Evolutionary conservation across 257 asterid species (phyloP).

Genomic region (Handroanthus guayacan): DNA sequence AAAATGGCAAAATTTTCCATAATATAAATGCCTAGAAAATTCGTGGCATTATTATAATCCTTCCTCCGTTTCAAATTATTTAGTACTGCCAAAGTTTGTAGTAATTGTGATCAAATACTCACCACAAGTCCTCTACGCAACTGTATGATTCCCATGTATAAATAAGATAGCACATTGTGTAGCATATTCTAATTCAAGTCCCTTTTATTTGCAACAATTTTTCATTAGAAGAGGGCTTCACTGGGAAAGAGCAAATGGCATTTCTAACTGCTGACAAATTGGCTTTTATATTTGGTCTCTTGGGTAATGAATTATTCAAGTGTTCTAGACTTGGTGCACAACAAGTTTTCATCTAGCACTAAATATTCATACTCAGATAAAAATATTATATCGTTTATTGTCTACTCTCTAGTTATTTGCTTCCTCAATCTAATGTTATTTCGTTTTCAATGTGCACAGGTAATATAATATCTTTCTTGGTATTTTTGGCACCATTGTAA

Average conservation of each 20-base stretch:
- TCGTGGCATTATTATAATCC: neutral
- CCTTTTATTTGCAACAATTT: neutral
- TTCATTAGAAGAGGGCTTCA: neutral
- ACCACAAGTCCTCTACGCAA: neutral
- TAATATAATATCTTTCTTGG: slow-evolving; percentile 64
- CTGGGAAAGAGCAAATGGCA: slow-evolving; percentile 37
- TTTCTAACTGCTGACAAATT: slow-evolving; percentile 44
- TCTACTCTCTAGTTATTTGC: neutral
- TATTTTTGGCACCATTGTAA: slow-evolving; percentile 75
- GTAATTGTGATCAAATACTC: neutral
- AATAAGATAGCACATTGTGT: neutral
- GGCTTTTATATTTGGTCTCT: slow-evolving; percentile 65
- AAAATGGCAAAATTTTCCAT: no score
- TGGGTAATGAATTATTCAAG: slow-evolving; percentile 43
- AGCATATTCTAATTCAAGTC: no score
- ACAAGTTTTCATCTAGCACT: neutral
- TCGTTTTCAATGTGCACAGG: slow-evolving; percentile 47
- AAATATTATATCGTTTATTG: no score
- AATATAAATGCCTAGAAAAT: neutral
- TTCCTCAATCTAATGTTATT: neutral
- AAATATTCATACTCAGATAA: no score
- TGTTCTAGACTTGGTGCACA: neutral
- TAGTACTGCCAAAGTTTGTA: neutral
- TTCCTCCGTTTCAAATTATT: neutral
- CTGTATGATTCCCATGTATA: neutral